Base-by-base conservation (phyloP, 345 rosid species). In the Ceriops zippeliana region DNA sequence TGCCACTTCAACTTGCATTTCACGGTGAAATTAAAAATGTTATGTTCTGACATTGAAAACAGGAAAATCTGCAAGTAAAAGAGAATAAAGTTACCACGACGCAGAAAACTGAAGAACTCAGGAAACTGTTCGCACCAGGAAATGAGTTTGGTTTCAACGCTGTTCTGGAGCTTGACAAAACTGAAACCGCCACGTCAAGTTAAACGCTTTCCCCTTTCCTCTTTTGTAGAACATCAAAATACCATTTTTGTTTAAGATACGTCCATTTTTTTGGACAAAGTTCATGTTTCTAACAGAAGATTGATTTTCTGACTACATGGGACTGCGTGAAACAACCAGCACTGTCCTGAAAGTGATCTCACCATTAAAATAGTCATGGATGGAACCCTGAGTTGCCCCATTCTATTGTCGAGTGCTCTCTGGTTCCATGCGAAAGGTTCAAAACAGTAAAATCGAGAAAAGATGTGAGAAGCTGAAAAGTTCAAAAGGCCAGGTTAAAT, bases 61-160 rank as follows among this genome's bases (percentile, higher is more conserved):
- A 86, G 89, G 87, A 81, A 82, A 83, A 80, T 65, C 65, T 86
- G 68, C 72, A 68, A 1, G 84, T 84, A 66, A 86, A 86, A 73
- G 89, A 84, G 9, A 83, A 86, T 57, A 88, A 81, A 73, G 62
- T 86, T 62, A 82, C 32, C 80, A 86, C 93, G 26, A 80, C 46
- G 61, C 87, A 88, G 70, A 66, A 76, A 13, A 67, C 75, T 8
- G 85, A 80, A 64, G 86, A 88, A 67, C 90, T 88, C 63, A 83
- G 75, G 77, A 74, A 77, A 38, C 34, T 60, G 60, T 88, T 84
- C 67, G 7, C 65, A 73, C 89, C 87, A 11, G 93, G 93, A 70
- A 77, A 68, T 42, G 79, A 74, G 19, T 88, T 88, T 24, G 83
- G 83, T 52, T 88, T 88, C 64, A 88, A 74, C 37, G 85, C 80